Evolutionary conservation across 1,284 basidiomycete genomes (phyloP).

Genomic region (Tremellales sp.): DNA sequence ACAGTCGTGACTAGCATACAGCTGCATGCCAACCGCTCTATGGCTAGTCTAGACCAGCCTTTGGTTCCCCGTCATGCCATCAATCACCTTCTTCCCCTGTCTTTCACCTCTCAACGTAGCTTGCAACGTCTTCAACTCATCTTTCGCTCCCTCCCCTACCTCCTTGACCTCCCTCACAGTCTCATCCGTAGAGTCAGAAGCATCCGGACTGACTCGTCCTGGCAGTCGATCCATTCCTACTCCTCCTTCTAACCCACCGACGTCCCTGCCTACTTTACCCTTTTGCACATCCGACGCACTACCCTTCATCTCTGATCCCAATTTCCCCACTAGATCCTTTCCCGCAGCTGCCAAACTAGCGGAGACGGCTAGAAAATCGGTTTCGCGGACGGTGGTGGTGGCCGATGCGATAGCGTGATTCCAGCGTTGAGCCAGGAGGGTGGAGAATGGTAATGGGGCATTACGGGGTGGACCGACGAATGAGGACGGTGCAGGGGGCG

Average conservation of each 20-base stretch:
- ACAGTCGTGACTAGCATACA: too few species aligned
- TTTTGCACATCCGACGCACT: background rate
- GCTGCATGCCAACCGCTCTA: too few species aligned
- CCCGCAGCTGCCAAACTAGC: background rate
- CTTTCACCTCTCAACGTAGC: background rate
- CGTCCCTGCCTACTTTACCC: background rate
- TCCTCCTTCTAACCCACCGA: slow-evolving; percentile 8
- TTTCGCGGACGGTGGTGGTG: slow-evolving; percentile 19
- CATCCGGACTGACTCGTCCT: background rate
- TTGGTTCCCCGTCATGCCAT: background rate
- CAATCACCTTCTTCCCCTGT: background rate
- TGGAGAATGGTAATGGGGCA: slow-evolving; percentile 15
- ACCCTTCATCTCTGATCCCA: background rate
- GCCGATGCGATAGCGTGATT: slow-evolving; percentile 28
- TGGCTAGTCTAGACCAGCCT: background rate
- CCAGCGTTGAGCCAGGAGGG: slow-evolving; percentile 33
- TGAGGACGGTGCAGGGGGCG: slow-evolving; percentile 25
- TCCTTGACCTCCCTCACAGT: background rate
- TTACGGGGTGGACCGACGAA: slow-evolving; percentile 22
- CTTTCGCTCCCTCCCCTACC: background rate
- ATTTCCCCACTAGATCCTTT: background rate
- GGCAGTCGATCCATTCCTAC: background rate
- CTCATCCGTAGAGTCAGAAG: background rate
- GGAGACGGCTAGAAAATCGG: slow-evolving; percentile 30
- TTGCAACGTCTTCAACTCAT: background rate